Conservation (phyloP, 441 rosid species). For the Erysimum pusillum region DNA sequence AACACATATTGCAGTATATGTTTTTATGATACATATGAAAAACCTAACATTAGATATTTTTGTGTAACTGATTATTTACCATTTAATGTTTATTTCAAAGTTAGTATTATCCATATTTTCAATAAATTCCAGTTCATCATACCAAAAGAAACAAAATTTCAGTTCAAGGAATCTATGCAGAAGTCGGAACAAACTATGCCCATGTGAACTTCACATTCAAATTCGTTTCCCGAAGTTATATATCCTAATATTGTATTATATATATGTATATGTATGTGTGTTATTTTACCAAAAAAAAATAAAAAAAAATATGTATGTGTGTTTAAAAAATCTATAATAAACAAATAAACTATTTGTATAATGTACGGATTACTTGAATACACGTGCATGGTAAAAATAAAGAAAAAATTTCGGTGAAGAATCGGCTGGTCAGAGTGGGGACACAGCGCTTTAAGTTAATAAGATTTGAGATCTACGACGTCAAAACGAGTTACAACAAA, state of each 20-base stretch:
- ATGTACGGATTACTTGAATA: conserved; percentile 21
- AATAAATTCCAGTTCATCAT: neutral
- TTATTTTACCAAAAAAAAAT: too few species aligned
- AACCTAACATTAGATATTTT: neutral
- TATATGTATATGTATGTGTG: neutral
- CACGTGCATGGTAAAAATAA: conserved; percentile 29
- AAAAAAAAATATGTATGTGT: neutral
- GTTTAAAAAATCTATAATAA: neutral
- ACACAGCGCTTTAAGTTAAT: conserved; percentile 4
- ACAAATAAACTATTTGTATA: neutral
- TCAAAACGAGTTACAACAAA: conserved; percentile 24
- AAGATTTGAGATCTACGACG: conserved; percentile 32
- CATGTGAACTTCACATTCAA: conserved; percentile 45
- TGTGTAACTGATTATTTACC: neutral
- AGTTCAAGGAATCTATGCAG: conserved; percentile 29
- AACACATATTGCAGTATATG: neutral
- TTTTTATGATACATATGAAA: neutral
- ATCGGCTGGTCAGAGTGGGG: conserved; percentile 18
- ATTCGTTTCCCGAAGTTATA: conserved; percentile 1
- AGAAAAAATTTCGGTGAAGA: neutral
- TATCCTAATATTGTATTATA: neutral
- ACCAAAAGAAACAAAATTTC: neutral
- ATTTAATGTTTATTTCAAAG: neutral
- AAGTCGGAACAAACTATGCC: conserved; percentile 32
- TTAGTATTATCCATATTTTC: neutral